Conservation (phyloP, 2,329 filamentous ascomycete species). For the Microcyclospora tardicrescens region DNA sequence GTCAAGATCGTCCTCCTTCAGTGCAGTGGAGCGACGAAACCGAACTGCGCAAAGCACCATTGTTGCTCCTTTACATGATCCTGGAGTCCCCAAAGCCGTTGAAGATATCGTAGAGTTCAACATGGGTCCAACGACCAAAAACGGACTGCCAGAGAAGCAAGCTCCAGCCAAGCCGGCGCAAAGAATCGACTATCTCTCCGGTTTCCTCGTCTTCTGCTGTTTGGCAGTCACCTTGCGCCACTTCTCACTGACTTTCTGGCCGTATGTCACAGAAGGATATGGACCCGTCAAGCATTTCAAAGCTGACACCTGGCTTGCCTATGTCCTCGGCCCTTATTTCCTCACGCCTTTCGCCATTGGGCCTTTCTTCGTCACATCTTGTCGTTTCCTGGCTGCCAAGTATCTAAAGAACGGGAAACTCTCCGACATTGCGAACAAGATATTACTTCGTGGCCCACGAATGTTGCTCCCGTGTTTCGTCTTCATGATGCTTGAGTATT, state of each 20-base stretch:
- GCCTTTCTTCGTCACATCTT: conserved; percentile 37
- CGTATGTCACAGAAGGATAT: conserved; percentile 10
- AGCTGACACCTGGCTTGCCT: conserved; percentile 30
- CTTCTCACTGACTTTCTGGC: conserved; percentile 33
- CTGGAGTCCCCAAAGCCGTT: too few species aligned
- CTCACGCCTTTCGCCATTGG: conserved; percentile 37
- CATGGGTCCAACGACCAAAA: not conserved
- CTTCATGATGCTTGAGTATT: conserved; percentile 34
- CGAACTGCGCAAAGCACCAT: not conserved
- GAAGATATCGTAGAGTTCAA: too few species aligned
- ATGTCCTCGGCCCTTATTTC: conserved; percentile 31
- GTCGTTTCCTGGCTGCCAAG: conserved; percentile 31
- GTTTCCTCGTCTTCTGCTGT: conserved; percentile 32
- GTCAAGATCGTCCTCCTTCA: too few species aligned
- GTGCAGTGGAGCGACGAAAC: too few species aligned
- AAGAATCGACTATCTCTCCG: conserved; percentile 35
- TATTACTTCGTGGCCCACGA: conserved; percentile 31
- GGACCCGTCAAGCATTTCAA: conserved; percentile 27
- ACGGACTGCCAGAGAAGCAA: conserved; percentile 4
- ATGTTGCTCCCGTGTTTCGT: conserved; percentile 34
- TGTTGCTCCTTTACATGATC: too few species aligned
- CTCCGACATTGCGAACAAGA: conserved; percentile 31
- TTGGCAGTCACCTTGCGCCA: conserved; percentile 34
- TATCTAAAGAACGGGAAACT: conserved; percentile 33
- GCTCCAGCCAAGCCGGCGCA: conserved; percentile 10